Percentiles rank a stretch among this genome's conserved stretches.
These are phyloP conservation scores for Stentor coeruleus DNA, from an alignment of 73 alveolate species.

Conservation along the genomic window DNA sequence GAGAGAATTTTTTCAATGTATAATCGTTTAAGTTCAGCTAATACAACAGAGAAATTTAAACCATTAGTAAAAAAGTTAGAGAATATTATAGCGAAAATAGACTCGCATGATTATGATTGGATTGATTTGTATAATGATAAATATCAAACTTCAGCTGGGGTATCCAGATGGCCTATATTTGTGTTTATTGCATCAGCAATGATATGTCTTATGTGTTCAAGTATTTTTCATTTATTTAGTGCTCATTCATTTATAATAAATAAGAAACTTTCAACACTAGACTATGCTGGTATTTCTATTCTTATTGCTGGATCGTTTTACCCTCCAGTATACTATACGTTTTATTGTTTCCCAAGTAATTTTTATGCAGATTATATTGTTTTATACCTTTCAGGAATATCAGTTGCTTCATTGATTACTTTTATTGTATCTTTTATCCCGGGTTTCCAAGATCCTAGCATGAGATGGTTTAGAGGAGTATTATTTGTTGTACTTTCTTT, in stretches of 20 bases:
- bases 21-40: background rate
- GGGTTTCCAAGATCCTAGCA: conserved; percentile 70
- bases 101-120: conserved; percentile 45
- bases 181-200: conserved; percentile 79
- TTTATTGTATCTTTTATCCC: conserved; percentile 67
- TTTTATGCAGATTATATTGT: conserved; percentile 38
- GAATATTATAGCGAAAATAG: conserved; percentile 28
- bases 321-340: conserved; percentile 85
- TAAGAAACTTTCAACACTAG: conserved; percentile 74
- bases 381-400: conserved; percentile 42
- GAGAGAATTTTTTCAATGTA: background rate
- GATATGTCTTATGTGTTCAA: conserved; percentile 70
- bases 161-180: conserved; percentile 89
- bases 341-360: too few species aligned
- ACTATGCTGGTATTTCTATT: conserved; percentile 90
- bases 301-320: conserved; percentile 88
- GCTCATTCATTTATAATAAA: conserved; percentile 47
- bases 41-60: background rate
- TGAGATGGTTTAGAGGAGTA: conserved; percentile 65
- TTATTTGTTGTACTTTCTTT: conserved; percentile 75
- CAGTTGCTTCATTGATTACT: conserved; percentile 51
- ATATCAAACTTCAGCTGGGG: conserved; percentile 43
- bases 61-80: background rate
- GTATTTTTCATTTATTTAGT: conserved; percentile 74
- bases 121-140: conserved; percentile 38